Base-by-base conservation (phyloP, 257 asterid genomes). In the Anisodus tanguticus region DNA sequence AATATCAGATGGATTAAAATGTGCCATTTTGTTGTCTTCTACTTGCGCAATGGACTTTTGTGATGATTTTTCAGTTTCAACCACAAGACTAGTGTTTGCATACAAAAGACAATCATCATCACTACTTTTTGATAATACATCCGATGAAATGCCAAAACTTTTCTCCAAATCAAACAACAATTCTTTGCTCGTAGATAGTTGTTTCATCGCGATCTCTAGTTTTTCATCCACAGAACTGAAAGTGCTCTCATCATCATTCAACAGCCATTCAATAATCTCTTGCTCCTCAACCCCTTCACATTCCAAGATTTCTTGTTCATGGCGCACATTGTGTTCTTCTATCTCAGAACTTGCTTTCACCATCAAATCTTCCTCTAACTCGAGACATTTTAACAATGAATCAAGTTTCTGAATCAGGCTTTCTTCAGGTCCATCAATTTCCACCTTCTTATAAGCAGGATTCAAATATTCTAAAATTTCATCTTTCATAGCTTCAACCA, bases 211-310 rank as follows among this genome's bases (percentile, higher is more conserved):
- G 70, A 83, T 86, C 68, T 85, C 94, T 0, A 92, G 86, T 71
- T 92, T 91, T 81, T 85, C 90, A 7, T 91, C 83, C 84, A 89
- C 92, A 22, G 91, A 86, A 54, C 84, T 86, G 83, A 90, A 89
- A 35, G 87, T 86, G 59, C 89, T 84, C 47, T 87, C 92, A 4
- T 90, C 93, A 12, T 90, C 93, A 0, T 88, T 89, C 35, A 31
- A 31, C 35, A 31, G 2, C 35, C 35, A 31, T 31, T 31, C 84
- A 12, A 88, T 88, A n/a, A 90, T 90, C 31, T 86, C 51, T 1
- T 91, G 88, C 86, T 93, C 97, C 11, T 91, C 90, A 31, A 69
- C 17, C 87, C 90, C 93, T 68, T 92, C 91, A 17, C 88, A 90
- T 60, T 88, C 85, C 39, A 82, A 84, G 85, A 84, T 90, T 82